Conservation (phyloP, 331 rosid genomes). For the Malus hybrid region DNA sequence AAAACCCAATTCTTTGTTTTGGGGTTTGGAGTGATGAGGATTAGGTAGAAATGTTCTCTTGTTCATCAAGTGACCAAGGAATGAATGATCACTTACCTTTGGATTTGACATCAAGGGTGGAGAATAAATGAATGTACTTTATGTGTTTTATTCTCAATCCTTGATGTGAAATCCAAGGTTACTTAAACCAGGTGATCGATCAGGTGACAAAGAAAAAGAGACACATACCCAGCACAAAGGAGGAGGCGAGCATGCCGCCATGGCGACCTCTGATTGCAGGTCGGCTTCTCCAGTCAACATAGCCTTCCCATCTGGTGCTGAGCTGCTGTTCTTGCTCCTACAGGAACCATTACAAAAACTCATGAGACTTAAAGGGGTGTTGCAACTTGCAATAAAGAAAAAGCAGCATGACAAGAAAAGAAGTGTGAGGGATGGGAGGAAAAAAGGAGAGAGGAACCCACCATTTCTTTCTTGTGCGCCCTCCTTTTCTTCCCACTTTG, state of each 20-base stretch:
- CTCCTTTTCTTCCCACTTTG: constrained; percentile 1
- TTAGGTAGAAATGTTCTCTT: neutral
- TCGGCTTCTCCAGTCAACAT: constrained; percentile 74
- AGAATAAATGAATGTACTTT: neutral
- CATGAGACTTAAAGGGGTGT: neutral
- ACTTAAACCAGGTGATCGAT: neutral
- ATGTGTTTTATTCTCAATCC: neutral
- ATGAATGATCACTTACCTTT: neutral
- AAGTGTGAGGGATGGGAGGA: neutral
- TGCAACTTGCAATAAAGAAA: neutral
- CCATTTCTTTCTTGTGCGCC: constrained; percentile 25
- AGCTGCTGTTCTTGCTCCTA: constrained; percentile 34
- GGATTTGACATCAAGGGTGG: neutral
- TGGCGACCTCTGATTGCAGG: constrained; percentile 68
- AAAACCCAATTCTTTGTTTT: neutral
- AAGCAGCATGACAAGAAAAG: neutral
- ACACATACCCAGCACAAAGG: constrained; percentile 67
- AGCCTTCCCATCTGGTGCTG: constrained; percentile 65
- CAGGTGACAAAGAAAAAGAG: too few species aligned
- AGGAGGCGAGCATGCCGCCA: constrained; percentile 91
- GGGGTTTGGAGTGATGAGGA: neutral
- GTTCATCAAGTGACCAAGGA: neutral
- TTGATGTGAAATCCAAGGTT: neutral
- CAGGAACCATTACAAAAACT: neutral
- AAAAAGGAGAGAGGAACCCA: constrained; percentile 20